Evolutionary conservation across 2,329 filamentous ascomycete species (phyloP).

Genomic region (Amylocarpus encephaloides): DNA sequence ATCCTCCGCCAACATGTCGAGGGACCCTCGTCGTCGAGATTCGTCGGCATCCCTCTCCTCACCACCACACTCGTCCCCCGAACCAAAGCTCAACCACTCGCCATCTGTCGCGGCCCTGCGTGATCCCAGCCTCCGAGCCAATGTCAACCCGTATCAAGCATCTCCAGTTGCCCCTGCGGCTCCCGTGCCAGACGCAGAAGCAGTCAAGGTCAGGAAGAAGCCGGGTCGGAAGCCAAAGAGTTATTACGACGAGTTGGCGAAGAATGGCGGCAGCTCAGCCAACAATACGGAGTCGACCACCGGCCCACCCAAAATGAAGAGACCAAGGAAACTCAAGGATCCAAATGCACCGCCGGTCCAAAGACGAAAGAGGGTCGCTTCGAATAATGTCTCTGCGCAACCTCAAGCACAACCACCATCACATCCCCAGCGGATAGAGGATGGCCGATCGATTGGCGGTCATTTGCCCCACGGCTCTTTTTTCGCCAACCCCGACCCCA

Average conservation of each 20-base stretch:
- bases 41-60: neutral
- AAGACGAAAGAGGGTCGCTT: slow-evolving; percentile 7
- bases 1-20: neutral
- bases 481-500: slow-evolving; percentile 3
- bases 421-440: no score
- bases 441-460: slow-evolving; percentile 2
- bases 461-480: neutral
- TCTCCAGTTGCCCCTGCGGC: neutral
- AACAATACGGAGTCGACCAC: slow-evolving; percentile 41
- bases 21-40: neutral
- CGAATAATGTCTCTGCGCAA: neutral
- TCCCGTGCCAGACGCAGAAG: slow-evolving; percentile 11
- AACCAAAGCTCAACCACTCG: neutral
- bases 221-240: slow-evolving; percentile 60
- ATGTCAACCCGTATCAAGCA: neutral
- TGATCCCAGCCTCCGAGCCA: neutral
- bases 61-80: neutral
- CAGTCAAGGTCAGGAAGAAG: slow-evolving; percentile 43
- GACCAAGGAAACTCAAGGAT: slow-evolving; percentile 51
- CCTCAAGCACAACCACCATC: no score
- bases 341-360: slow-evolving; percentile 44
- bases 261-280: slow-evolving; percentile 27
- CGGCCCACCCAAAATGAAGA: slow-evolving; percentile 40
- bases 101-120: neutral
- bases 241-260: slow-evolving; percentile 30